Base-by-base conservation (phyloP, 2,329 filamentous ascomycete species). In the Keithomyces neogunnii region DNA sequence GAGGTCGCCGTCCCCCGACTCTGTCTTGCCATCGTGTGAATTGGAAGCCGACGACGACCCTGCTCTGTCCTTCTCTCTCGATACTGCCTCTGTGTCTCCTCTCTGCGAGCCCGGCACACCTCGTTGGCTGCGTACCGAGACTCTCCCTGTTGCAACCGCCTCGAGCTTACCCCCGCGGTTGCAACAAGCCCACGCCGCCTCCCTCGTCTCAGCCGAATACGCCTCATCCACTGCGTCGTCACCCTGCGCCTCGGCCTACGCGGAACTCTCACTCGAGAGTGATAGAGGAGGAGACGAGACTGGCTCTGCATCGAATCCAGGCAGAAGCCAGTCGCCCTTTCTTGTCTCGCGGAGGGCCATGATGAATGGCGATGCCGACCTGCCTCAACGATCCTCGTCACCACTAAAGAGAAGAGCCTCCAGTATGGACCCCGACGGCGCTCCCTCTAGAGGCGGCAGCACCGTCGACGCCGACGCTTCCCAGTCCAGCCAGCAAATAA, bases 381-480 rank as follows among this genome's bases (percentile, higher is more conserved):
- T 74, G 29, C 73, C 77, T 53, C 76, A 83, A 44, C 75, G 82
- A 59, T 82, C 82, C 26, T 84, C 81, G 31, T 85, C 82, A 26
- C 82, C 82, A 6, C 66, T 85, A 51, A 85, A 85, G 67, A 74
- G 82, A 61, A 75, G 77, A 56, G 81, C 81, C 36, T 82, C 78
- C 53, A 82, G 77, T 62, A 81, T 82, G 78, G 77, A 81, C 49
- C 73, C 72, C 47, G 76, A 78, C 47, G 61, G 63, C 29, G 65
- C 72, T 38, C 60, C 65, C 50, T 65, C 69, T 53, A 65, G 66
- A 50, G 63, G 63, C 51, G 72, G 70, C 56, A 74, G 77, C 56
- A 13, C 9, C n/a, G 68, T 75, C 47, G 73, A 75, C 54, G 74
- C 76, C 73, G 60, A 66, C 48, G 59, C 63, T 11, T 64, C 66